phyloP scores from a whole-genome alignment of 2,329 filamentous ascomycete genomes.

The Aspergillus caelatus region DNA sequence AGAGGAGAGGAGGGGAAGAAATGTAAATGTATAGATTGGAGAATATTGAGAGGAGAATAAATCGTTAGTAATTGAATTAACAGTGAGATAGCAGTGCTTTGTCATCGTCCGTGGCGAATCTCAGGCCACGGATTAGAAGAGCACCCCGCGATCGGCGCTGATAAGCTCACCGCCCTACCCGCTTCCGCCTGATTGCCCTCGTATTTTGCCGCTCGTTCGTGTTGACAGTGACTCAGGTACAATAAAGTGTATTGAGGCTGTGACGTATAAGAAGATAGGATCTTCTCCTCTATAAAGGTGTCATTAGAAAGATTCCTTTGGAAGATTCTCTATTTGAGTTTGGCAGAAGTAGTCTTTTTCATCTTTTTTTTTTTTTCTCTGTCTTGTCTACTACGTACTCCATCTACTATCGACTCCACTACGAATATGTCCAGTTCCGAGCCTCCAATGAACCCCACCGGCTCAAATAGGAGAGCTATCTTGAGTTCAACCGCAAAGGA shows the following conservation, averaged over 20 bases:
- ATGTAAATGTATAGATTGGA: conserved; percentile 1
- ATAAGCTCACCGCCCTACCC: conserved; percentile 33
- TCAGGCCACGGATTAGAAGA: conserved; percentile 11
- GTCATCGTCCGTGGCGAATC: conserved; percentile 34
- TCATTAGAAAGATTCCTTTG: neutral
- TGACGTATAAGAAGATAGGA: neutral
- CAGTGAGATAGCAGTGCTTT: conserved; percentile 28
- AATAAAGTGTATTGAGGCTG: neutral
- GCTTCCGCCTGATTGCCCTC: neutral
- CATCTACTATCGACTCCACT: neutral
- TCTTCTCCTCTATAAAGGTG: neutral
- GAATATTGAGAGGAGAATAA: conserved; percentile 9
- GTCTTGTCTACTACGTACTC: neutral
- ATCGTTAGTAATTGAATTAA: conserved; percentile 17
- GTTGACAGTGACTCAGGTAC: conserved; percentile 3
- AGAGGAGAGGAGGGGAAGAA: conserved; percentile 1
- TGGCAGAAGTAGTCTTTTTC: neutral
- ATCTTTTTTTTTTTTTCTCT: neutral
- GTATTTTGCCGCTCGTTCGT: conserved; percentile 10
- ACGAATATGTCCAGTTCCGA: neutral
- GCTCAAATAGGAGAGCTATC: conserved; percentile 13
- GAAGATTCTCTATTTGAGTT: neutral
- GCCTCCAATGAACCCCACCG: neutral
- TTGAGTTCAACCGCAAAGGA: conserved; percentile 52
- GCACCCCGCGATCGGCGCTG: conserved; percentile 26